A percentile compares a stretch with the other conserved stretches of the same genome.
Evolutionary conservation across 2,329 filamentous ascomycete genomes (phyloP).

Genomic region (Rhynchosporium agropyri): DNA sequence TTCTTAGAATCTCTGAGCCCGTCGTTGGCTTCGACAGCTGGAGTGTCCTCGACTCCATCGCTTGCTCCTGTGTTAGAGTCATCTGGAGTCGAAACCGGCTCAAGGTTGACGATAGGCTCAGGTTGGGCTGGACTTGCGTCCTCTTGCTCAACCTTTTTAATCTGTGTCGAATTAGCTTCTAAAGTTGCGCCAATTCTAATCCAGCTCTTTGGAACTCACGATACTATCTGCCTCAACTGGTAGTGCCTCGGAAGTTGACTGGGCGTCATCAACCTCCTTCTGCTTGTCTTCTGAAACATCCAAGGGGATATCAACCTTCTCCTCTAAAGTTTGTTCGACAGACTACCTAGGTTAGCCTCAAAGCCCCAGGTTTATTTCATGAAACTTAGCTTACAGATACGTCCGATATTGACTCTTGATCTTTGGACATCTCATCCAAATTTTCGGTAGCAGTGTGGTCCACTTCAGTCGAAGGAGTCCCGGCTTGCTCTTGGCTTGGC

Average conservation of each 20-base stretch:
- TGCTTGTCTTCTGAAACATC: background rate
- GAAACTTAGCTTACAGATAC: background rate
- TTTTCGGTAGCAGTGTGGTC: background rate
- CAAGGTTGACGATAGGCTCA: background rate
- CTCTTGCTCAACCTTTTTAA: background rate
- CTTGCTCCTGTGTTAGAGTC: background rate
- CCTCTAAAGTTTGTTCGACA: background rate
- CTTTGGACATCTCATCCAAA: background rate
- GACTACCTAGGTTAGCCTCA: background rate
- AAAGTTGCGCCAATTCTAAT: background rate
- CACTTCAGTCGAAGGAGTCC: background rate
- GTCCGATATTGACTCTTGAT: background rate
- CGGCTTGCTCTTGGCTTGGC: background rate
- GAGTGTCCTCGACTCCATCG: background rate
- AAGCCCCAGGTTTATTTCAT: background rate
- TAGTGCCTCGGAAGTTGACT: background rate
- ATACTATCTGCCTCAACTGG: background rate
- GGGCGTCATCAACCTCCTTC: background rate
- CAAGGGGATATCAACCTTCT: background rate
- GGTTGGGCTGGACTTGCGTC: conserved; percentile 10
- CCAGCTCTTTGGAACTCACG: conserved; percentile 4
- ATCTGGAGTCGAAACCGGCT: background rate
- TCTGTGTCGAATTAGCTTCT: conserved; percentile 8
- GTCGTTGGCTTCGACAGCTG: background rate
- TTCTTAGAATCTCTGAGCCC: background rate